Evolutionary conservation across 257 asterid species (phyloP).

Genomic region (Gentiana macrophylla): DNA sequence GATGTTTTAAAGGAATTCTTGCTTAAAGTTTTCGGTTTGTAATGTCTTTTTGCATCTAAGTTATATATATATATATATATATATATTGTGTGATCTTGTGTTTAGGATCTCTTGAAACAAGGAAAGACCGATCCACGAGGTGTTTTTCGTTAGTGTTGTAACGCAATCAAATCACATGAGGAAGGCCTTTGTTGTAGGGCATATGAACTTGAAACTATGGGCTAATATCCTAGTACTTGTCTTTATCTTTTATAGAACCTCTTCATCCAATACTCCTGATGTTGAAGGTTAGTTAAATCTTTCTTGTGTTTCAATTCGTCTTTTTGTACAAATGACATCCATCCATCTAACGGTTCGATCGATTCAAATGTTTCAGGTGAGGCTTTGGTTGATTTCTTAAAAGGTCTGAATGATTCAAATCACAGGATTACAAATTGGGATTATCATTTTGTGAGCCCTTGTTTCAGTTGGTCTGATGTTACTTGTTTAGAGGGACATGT

Average conservation of each 20-base stretch:
- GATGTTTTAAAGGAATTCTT: no score
- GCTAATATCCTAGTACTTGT: conserved; percentile 28
- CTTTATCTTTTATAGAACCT: conserved; percentile 26
- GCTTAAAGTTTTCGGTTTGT: no score
- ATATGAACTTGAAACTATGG: conserved; percentile 15
- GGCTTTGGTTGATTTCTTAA: conserved; percentile 46
- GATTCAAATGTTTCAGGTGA: conserved; percentile 38
- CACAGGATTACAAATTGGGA: conserved; percentile 53
- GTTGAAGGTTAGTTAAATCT: conserved; percentile 40
- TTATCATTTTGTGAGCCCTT: conserved; percentile 60
- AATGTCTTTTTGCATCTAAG: no score
- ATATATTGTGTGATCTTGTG: conserved; percentile 3
- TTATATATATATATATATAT: no score
- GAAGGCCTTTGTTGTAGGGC: conserved; percentile 8
- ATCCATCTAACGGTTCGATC: not conserved
- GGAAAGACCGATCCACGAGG: conserved; percentile 4
- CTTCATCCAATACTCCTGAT: conserved; percentile 40
- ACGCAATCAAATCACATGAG: conserved; percentile 13
- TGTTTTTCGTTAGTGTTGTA: conserved; percentile 10
- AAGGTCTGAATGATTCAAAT: conserved; percentile 53
- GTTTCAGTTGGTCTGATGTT: conserved; percentile 81
- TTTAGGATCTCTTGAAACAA: conserved; percentile 10
- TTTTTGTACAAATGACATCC: no score
- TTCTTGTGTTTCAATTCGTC: no score
- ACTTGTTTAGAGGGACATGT: conserved; percentile 65